Percentiles rank a stretch among this genome's conserved stretches.
Evolutionary conservation across 257 asterid genomes (phyloP).

Genomic region (Mitragyna speciosa): DNA sequence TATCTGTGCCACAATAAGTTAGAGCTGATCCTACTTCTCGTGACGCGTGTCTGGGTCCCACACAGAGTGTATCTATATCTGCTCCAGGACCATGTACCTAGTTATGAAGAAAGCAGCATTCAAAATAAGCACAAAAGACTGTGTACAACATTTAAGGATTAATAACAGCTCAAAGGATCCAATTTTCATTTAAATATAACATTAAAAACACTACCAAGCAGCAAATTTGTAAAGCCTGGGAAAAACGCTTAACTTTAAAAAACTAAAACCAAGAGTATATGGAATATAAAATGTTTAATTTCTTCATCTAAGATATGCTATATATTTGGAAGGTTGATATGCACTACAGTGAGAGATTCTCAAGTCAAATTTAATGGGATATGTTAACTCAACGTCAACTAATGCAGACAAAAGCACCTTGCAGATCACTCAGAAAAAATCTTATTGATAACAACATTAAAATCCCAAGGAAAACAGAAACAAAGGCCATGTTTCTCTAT

Average conservation of each 20-base stretch:
- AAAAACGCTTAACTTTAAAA: neutral
- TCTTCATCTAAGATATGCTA: neutral
- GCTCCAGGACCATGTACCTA: conserved; percentile 51
- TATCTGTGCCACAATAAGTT: neutral
- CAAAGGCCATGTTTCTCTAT: neutral
- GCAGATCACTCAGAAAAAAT: neutral
- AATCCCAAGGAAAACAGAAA: too few species aligned
- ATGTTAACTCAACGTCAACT: neutral
- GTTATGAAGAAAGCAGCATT: conserved; percentile 6
- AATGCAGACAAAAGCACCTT: neutral
- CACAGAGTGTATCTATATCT: conserved; percentile 41
- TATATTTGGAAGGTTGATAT: neutral
- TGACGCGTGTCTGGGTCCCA: conserved; percentile 40
- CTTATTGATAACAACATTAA: neutral
- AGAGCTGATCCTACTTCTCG: conserved; percentile 31
- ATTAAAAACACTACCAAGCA: neutral
- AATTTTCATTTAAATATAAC: neutral
- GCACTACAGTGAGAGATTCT: neutral
- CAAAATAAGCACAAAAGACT: neutral
- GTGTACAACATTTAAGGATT: neutral
- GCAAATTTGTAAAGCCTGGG: neutral
- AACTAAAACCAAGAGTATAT: neutral
- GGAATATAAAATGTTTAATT: too few species aligned
- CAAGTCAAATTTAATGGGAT: neutral
- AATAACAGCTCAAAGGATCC: neutral